A percentile compares a stretch with the other conserved stretches of the same genome.
Conservation (phyloP, 805 yeast genomes). For the Torulaspora franciscae region DNA sequence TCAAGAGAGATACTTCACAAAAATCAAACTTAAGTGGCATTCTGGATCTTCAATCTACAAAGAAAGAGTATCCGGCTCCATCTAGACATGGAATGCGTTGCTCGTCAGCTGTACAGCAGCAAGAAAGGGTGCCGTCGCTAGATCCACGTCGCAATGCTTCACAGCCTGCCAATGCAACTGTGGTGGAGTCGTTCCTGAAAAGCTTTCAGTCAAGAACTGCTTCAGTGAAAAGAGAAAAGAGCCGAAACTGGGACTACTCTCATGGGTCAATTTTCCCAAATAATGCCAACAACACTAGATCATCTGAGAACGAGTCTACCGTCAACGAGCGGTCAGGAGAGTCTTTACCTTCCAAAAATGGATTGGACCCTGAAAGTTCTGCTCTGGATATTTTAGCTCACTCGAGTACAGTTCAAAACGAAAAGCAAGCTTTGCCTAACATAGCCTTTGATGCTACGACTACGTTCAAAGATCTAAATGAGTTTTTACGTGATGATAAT, state of each 20-base stretch:
- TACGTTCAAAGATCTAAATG: slow-evolving; percentile 30
- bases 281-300: background rate
- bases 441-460: slow-evolving; percentile 22
- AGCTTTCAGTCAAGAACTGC: slow-evolving; percentile 10
- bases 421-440: slow-evolving; percentile 24
- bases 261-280: slow-evolving; percentile 9
- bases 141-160: slow-evolving; percentile 33
- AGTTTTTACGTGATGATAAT: slow-evolving; percentile 18
- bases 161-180: slow-evolving; percentile 24
- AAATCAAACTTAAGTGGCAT: slow-evolving; percentile 11
- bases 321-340: background rate
- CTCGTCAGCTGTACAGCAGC: slow-evolving; percentile 15
- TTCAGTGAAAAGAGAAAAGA: slow-evolving; percentile 8
- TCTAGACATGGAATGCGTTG: slow-evolving; percentile 9
- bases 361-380: slow-evolving; percentile 6
- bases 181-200: slow-evolving; percentile 19
- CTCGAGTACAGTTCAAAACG: slow-evolving; percentile 27
- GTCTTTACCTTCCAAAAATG: background rate
- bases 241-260: slow-evolving; percentile 15
- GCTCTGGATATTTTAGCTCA: slow-evolving; percentile 28
- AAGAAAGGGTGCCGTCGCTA: slow-evolving; percentile 15
- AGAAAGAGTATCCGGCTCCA: background rate
- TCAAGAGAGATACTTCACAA: slow-evolving; percentile 13
- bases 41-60: background rate
- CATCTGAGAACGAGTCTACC: background rate